phyloP scores from a whole-genome alignment of 208 protist species.

The Strigomonas culicis region DNA sequence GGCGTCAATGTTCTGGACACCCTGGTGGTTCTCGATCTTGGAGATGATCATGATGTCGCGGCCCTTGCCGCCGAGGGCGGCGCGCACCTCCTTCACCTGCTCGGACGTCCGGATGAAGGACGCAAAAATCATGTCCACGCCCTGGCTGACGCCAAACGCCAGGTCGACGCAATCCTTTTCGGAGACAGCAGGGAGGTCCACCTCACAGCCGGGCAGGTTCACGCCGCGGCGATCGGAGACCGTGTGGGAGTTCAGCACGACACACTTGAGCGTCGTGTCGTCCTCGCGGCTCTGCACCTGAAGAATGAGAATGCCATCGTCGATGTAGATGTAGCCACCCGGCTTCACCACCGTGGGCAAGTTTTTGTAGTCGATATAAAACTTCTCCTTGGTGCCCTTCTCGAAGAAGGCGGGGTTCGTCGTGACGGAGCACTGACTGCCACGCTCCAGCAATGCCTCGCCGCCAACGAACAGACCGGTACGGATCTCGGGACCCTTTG shows the following conservation, averaged over 20 bases:
- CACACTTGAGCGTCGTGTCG: conserved; percentile 69
- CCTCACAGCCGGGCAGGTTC: conserved; percentile 86
- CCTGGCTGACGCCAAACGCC: conserved; percentile 93
- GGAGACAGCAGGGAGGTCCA: conserved; percentile 88
- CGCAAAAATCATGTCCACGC: conserved; percentile 98
- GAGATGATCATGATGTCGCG: conserved; percentile 95
- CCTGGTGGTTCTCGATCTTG: conserved; percentile 99
- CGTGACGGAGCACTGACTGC: conserved; percentile 83
- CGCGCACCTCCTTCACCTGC: conserved; percentile 93
- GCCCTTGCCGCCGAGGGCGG: conserved; percentile 87
- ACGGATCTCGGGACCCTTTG: conserved; percentile 96
- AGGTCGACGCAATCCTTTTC: conserved; percentile 94
- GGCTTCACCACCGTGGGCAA: conserved; percentile 74
- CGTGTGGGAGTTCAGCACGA: conserved; percentile 76
- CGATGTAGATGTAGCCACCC: conserved; percentile 93
- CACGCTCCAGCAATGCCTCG: conserved; percentile 61
- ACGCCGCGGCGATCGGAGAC: conserved; percentile 84
- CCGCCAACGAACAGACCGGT: conserved; percentile 88
- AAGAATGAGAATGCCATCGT: conserved; percentile 96
- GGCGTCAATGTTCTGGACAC: conserved; percentile 97
- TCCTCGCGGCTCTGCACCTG: conserved; percentile 73
- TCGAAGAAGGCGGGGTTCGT: conserved; percentile 85
- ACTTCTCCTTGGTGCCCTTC: conserved; percentile 70
- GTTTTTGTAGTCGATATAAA: conserved; percentile 93
- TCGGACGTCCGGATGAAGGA: conserved; percentile 97